Percentiles rank a stretch among this genome's conserved stretches.
Evolutionary conservation across 225 moss, liverwort and hornwort species (phyloP).

Genomic region (Polytrichum formosum): DNA sequence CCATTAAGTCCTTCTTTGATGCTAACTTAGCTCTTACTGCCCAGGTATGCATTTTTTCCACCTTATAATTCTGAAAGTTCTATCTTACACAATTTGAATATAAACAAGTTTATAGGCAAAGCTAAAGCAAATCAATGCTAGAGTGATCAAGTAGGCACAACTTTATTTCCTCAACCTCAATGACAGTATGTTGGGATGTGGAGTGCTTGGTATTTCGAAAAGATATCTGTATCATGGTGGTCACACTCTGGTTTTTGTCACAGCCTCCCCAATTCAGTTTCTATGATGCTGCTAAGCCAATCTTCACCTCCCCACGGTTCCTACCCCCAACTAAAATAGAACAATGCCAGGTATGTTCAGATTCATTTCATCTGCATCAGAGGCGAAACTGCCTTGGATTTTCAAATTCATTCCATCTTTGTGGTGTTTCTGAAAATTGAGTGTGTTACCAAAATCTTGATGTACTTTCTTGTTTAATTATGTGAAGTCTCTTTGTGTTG

Average conservation of each 20-base stretch:
- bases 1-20: conserved; percentile 96
- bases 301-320: conserved; percentile 91
- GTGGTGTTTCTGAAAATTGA: too few relatives aligned
- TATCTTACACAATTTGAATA: background rate
- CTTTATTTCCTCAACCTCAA: too few relatives aligned
- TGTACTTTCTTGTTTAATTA: background rate
- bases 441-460: background rate
- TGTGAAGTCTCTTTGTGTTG: background rate
- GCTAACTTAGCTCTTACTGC: conserved; percentile 89
- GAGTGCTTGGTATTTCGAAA: too few relatives aligned
- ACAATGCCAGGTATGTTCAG: conserved; percentile 58
- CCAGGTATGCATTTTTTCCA: conserved; percentile 38
- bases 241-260: background rate
- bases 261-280: conserved; percentile 94
- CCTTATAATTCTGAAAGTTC: background rate
- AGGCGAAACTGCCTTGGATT: too few relatives aligned
- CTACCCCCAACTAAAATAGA: conserved; percentile 93
- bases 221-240: too few relatives aligned
- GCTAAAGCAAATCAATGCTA: too few relatives aligned
- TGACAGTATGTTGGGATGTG: too few relatives aligned
- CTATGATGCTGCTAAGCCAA: conserved; percentile 84
- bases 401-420: too few relatives aligned
- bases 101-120: too few relatives aligned
- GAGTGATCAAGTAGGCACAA: too few relatives aligned
- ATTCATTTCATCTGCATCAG: background rate